A percentile compares a stretch with the other conserved stretches of the same genome.
phyloP scores from a whole-genome alignment of 768 basidiomycete species.

The Psilocybe subaeruginosa region DNA sequence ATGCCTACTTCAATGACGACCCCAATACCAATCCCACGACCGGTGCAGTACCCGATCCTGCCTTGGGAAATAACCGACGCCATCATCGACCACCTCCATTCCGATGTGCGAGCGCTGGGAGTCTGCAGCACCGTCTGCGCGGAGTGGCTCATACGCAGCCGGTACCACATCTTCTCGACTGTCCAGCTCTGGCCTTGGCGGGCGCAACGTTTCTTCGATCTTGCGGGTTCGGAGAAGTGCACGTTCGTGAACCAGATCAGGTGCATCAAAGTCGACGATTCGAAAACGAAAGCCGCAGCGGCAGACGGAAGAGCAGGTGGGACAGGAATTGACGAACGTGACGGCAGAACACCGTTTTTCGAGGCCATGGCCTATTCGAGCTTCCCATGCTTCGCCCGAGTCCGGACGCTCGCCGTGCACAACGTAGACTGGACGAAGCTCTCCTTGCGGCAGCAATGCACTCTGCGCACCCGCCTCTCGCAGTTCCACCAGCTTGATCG shows the following conservation, averaged over 20 bases:
- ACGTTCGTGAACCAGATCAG: conserved; percentile 29
- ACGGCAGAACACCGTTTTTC: conserved; percentile 10
- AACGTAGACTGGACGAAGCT: conserved; percentile 33
- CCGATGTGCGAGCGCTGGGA: conserved; percentile 26
- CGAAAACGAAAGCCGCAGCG: not conserved
- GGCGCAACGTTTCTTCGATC: conserved; percentile 24
- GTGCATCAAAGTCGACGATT: conserved; percentile 30
- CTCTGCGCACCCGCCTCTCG: conserved; percentile 21
- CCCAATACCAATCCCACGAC: not conserved
- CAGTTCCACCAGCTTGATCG: conserved; percentile 21
- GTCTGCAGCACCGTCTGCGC: conserved; percentile 33
- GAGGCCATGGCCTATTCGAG: conserved; percentile 21
- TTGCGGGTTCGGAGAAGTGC: conserved; percentile 21
- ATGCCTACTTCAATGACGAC: not conserved
- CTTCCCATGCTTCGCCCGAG: conserved; percentile 20
- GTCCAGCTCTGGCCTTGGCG: conserved; percentile 33
- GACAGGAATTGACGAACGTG: not conserved
- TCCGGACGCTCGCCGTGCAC: conserved; percentile 24
- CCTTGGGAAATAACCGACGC: conserved; percentile 35
- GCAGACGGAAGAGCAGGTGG: not conserved
- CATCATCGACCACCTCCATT: conserved; percentile 35
- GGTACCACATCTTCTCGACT: conserved; percentile 33
- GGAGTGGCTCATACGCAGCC: conserved; percentile 33
- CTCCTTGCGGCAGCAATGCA: conserved; percentile 17
- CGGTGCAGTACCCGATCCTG: conserved; percentile 16